These are phyloP conservation scores for Zygnema cylindricum DNA, from an alignment of 139 green algal genomes.

Conservation along the genomic window DNA sequence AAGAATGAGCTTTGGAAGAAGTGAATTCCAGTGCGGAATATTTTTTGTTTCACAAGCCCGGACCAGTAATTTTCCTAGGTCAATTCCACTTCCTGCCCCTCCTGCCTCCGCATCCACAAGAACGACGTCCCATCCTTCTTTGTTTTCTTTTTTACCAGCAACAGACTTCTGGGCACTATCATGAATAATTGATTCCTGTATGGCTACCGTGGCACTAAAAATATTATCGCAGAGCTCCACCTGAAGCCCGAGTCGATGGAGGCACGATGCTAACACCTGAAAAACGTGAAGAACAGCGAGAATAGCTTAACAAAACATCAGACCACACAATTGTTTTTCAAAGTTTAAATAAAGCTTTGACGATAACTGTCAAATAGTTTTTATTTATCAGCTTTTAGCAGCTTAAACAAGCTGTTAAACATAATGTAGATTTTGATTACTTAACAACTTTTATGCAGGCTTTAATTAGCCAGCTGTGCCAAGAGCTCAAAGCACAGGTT, in stretches of 20 bases:
- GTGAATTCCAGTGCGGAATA: neutral
- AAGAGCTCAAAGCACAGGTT: too few species aligned
- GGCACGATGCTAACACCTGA: slow-evolving; percentile 33
- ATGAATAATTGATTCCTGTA: neutral
- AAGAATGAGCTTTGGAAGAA: neutral
- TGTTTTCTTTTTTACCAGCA: neutral
- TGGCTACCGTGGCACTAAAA: slow-evolving; percentile 19
- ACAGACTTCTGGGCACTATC: neutral
- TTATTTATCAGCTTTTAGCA: too few species aligned
- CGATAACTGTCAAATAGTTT: too few species aligned
- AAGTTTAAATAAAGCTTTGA: too few species aligned
- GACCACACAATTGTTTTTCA: too few species aligned
- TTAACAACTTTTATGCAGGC: too few species aligned
- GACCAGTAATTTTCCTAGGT: slow-evolving; percentile 32
- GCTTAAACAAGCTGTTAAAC: too few species aligned
- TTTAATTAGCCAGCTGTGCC: too few species aligned
- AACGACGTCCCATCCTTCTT: slow-evolving; percentile 34
- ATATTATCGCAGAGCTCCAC: slow-evolving; percentile 45
- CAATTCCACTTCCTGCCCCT: slow-evolving; percentile 21
- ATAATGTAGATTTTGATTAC: too few species aligned
- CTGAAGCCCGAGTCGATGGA: slow-evolving; percentile 16
- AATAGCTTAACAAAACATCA: too few species aligned
- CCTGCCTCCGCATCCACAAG: slow-evolving; percentile 20
- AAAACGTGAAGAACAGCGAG: neutral
- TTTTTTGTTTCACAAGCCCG: neutral